Evolutionary conservation across 2,329 filamentous ascomycete species (phyloP).

Genomic region (Xylariales sp.): DNA sequence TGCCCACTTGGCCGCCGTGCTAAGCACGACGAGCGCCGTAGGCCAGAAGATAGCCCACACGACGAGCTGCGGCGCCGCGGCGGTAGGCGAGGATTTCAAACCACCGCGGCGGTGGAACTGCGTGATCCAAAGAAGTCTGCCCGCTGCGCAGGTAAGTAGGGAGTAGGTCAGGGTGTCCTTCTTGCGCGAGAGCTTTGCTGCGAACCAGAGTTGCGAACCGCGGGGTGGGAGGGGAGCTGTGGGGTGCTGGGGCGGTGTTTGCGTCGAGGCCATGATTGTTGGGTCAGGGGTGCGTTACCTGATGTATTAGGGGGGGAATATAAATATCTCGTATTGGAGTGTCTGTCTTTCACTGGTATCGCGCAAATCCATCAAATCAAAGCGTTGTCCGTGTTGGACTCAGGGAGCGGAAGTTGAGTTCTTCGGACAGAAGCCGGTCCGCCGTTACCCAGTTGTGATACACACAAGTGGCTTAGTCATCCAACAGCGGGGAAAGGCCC

Average conservation of each 20-base stretch:
- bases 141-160: neutral
- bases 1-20: conserved; percentile 9
- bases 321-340: too few species aligned
- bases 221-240: conserved; percentile 5
- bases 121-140: conserved; percentile 1
- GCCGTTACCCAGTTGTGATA: too few species aligned
- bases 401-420: too few species aligned
- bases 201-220: conserved; percentile 7
- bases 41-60: conserved; percentile 12
- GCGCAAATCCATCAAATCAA: too few species aligned
- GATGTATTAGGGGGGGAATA: neutral
- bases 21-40: conserved; percentile 5
- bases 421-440: too few species aligned
- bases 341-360: too few species aligned
- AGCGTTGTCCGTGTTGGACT: too few species aligned
- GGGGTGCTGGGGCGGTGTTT: neutral
- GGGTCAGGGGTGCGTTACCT: neutral
- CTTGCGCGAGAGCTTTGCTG: conserved; percentile 7
- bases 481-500: too few species aligned
- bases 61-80: conserved; percentile 7
- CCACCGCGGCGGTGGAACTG: neutral
- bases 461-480: too few species aligned
- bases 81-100: neutral
- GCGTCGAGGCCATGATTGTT: neutral
- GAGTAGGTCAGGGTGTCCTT: conserved; percentile 6